Evolutionary conservation across 2,329 filamentous ascomycete genomes (phyloP), one percentile per base, ranked within the genome.

Genomic region (Aphanocladium album): DNA sequence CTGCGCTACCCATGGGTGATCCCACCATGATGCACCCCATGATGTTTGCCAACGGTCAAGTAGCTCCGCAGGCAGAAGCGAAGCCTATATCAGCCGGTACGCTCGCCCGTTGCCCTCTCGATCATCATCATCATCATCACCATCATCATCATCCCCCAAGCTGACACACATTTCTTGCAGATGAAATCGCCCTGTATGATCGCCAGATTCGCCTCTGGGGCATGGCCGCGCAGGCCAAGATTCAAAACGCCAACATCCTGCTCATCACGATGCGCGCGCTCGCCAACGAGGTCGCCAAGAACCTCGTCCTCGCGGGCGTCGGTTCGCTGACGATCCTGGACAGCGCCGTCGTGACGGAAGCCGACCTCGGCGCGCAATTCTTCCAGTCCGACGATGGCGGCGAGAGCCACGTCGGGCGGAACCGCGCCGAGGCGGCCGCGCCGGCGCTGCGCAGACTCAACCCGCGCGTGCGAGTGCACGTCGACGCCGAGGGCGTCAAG

Each of bases 191-290:
- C 16, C 86, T 98, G 6, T 99, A 99, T 73, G 95, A 99, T 76
- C 88, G 95, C 54, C 95, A 99, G 74, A 97, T 99, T 69, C 89
- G 95, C 58, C 86, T 99, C 33, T 99, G 95, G 95, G 95, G 95
- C 47, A 90, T 98, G 70, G 88, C 95, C 69, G 95, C 95, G 7
- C 95, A 99, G 74, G 89, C 96, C 72, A 91, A 89, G 71, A 92
- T 99, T 61, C 91, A 93, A 67, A 89, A 84, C 62, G 91, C 95
- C 62, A 92, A 92, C 70, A 89, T 99, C 67, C 87, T 98, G 50
- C 85, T 99, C 64, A 88, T 99, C 66, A 92, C 88, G 33, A 86
- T 96, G 73, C 90, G 89, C 70, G 92, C 90, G 1, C 84, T 99
- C 17, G 92, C 90, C 61, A 96, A 93, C 72, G 95, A 99, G 76